phyloP scores from a whole-genome alignment of 73 alveolate genomes.

The Chromera velia region DNA sequence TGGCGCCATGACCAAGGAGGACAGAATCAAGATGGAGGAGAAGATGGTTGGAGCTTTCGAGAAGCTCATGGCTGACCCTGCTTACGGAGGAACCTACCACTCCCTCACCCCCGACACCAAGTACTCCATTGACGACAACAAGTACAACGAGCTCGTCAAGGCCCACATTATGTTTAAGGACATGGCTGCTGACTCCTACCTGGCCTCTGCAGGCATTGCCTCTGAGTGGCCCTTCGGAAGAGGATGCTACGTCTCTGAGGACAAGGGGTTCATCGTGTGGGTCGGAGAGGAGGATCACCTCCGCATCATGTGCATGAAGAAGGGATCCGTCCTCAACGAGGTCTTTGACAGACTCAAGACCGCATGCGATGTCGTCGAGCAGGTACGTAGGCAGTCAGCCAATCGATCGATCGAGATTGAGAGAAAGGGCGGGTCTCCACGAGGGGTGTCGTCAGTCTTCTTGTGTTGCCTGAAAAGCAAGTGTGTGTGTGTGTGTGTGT shows the following conservation, averaged over 20 bases:
- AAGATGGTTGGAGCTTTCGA: neutral
- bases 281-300: slow-evolving; percentile 29
- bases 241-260: slow-evolving; percentile 8
- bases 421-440: too few species aligned
- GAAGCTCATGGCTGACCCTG: neutral
- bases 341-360: slow-evolving; percentile 4
- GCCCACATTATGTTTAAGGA: neutral
- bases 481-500: too few species aligned
- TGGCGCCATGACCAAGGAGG: neutral
- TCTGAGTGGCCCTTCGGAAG: slow-evolving; percentile 17
- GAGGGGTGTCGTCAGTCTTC: too few species aligned
- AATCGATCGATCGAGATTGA: too few species aligned
- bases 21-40: neutral
- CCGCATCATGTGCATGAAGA: slow-evolving; percentile 18
- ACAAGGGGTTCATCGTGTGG: slow-evolving; percentile 5
- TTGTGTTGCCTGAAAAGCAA: too few species aligned
- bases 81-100: neutral
- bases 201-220: neutral
- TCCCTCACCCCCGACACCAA: neutral
- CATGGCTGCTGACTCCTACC: neutral
- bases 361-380: too few species aligned
- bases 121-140: neutral
- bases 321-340: slow-evolving; percentile 8
- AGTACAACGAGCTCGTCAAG: neutral
- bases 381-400: too few species aligned